A percentile compares a stretch with the other conserved stretches of the same genome.
Conservation (phyloP, 176 grass and related monocot genomes). For the Rhynchospora breviuscula region DNA sequence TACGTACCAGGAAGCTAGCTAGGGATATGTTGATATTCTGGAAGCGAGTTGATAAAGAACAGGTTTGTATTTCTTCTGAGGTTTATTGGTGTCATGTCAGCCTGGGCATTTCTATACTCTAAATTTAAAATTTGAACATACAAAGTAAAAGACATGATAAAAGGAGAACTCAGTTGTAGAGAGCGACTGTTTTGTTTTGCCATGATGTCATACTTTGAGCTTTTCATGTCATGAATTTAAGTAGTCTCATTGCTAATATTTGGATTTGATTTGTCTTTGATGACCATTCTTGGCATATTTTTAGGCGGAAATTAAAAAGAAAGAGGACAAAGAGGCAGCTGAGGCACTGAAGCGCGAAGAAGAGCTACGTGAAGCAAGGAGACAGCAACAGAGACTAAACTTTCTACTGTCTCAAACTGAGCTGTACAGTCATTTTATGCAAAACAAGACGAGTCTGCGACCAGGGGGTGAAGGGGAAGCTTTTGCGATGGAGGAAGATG, state of each 20-base stretch:
- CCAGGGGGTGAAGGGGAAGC: constrained; percentile 31
- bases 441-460: constrained; percentile 62
- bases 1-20: constrained; percentile 88
- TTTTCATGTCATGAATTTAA: not conserved
- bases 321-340: constrained; percentile 90
- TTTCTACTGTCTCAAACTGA: constrained; percentile 97
- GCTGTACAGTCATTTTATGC: constrained; percentile 99
- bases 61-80: constrained; percentile 43
- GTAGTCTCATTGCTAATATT: not conserved
- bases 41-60: constrained; percentile 97
- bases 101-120: constrained; percentile 1
- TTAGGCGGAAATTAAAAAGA: constrained; percentile 89
- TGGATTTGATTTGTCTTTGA: not conserved
- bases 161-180: not conserved
- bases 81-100: not conserved
- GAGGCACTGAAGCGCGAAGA: constrained; percentile 96
- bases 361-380: constrained; percentile 91
- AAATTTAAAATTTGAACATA: not conserved
- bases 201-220: constrained; percentile 1
- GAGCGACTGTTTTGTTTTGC: not conserved
- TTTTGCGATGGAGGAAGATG: constrained; percentile 42
- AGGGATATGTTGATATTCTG: constrained; percentile 99
- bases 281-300: constrained; percentile 12
- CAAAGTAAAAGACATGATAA: not conserved
- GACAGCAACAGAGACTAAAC: constrained; percentile 96